These are phyloP conservation scores for Mrakia blollopis DNA, from an alignment of 768 basidiomycete genomes.

Conservation along the genomic window DNA sequence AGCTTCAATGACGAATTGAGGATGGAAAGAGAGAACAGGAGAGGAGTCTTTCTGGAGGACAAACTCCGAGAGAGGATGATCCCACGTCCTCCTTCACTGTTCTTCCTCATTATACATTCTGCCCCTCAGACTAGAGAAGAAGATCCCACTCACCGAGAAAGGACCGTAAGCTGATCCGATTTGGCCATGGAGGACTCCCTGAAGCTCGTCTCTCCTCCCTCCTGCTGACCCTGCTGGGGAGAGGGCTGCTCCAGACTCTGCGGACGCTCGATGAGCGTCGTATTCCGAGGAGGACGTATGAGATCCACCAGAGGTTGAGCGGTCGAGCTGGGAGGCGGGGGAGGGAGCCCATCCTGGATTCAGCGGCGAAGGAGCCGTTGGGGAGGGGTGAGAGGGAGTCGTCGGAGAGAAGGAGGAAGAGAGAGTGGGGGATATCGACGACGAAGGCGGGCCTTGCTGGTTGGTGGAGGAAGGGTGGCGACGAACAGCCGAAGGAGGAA, in stretches of 20 bases:
- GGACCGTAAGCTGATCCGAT: slow-evolving; percentile 18
- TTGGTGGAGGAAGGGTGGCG: background rate
- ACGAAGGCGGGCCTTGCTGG: background rate
- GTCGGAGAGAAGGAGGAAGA: background rate
- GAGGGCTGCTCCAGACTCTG: background rate
- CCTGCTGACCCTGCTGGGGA: too few species aligned
- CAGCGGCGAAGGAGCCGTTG: slow-evolving; percentile 1
- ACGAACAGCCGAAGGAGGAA: background rate
- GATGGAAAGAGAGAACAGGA: background rate
- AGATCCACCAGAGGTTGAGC: slow-evolving; percentile 3
- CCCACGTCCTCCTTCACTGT: background rate
- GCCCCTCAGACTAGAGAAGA: background rate
- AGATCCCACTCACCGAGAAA: slow-evolving; percentile 15
- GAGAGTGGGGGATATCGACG: background rate
- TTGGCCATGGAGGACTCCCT: slow-evolving; percentile 2
- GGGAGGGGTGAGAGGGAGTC: background rate
- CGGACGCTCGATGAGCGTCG: background rate
- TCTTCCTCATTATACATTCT: too few species aligned
- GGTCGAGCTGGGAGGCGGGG: background rate
- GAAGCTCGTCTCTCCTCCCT: background rate
- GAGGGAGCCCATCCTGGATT: slow-evolving; percentile 20
- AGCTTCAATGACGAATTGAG: background rate
- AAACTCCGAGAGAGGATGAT: background rate
- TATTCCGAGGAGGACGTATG: background rate
- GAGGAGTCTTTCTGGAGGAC: background rate